These are phyloP conservation scores for Penstemon newberryi DNA, from an alignment of 257 asterid genomes.

Conservation along the genomic window DNA sequence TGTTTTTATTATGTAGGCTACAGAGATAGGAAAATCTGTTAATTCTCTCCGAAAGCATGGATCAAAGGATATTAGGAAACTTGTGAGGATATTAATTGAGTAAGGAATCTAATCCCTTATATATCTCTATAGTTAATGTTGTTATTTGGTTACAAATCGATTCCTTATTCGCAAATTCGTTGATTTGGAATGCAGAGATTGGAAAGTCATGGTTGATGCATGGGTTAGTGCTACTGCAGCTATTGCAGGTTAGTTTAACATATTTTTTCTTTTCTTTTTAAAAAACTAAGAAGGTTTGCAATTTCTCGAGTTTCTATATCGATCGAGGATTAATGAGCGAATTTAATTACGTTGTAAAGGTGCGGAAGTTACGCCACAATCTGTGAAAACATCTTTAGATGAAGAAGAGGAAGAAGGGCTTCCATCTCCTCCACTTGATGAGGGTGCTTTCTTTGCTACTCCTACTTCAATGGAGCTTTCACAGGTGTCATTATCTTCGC, in stretches of 20 bases:
- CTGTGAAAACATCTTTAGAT: slow-evolving; percentile 57
- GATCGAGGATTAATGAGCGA: slow-evolving; percentile 7
- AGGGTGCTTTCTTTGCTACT: slow-evolving; percentile 70
- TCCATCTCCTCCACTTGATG: slow-evolving; percentile 98
- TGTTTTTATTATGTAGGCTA: no score
- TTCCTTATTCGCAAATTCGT: neutral
- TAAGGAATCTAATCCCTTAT: no score
- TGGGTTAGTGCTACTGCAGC: slow-evolving; percentile 61
- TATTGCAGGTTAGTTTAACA: slow-evolving; percentile 45
- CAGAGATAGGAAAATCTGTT: no score
- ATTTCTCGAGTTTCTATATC: slow-evolving; percentile 7
- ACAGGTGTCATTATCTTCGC: slow-evolving; percentile 46
- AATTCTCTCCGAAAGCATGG: no score
- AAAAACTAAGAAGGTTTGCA: neutral
- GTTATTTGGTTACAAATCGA: no score
- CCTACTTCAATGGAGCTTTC: slow-evolving; percentile 72
- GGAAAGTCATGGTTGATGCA: slow-evolving; percentile 78
- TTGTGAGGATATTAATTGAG: no score
- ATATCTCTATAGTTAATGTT: no score
- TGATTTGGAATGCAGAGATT: slow-evolving; percentile 56
- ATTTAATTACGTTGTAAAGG: slow-evolving; percentile 20
- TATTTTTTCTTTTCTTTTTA: neutral
- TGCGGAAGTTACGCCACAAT: slow-evolving; percentile 63
- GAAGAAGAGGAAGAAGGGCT: slow-evolving; percentile 83
- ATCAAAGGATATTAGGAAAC: no score